phyloP scores from a whole-genome alignment of 257 asterid species.

The Solanum bulbocastanum region DNA sequence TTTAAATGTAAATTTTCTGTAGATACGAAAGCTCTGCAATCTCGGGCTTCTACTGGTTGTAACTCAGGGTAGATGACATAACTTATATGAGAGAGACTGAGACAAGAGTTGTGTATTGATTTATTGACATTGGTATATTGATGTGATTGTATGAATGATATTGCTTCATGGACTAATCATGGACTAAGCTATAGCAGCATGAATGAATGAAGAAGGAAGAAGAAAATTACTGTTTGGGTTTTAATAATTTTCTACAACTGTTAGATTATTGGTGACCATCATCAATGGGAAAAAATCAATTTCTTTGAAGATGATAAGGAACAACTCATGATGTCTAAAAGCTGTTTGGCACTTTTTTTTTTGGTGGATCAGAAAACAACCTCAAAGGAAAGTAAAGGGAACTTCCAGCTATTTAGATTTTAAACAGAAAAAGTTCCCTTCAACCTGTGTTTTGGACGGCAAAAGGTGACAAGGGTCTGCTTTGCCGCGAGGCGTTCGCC shows the following conservation, averaged over 20 bases:
- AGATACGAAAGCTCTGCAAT: neutral
- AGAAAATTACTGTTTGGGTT: neutral
- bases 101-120: neutral
- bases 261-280: neutral
- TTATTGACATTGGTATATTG: neutral
- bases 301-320: neutral
- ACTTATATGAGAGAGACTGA: neutral
- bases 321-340: neutral
- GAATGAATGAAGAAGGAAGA: neutral
- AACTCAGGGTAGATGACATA: neutral
- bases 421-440: neutral
- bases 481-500: neutral
- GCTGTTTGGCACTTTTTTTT: neutral
- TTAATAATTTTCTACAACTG: neutral
- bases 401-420: neutral
- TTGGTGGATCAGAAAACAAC: neutral
- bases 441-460: neutral
- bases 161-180: neutral
- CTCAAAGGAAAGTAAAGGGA: neutral
- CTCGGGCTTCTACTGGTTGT: neutral
- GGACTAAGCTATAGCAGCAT: neutral
- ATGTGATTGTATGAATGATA: neutral
- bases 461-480: neutral
- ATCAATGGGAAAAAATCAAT: neutral
- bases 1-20: neutral